These are phyloP conservation scores for Xylaria sp. DNA, from an alignment of 2,329 filamentous ascomycete genomes.

Conservation along the genomic window DNA sequence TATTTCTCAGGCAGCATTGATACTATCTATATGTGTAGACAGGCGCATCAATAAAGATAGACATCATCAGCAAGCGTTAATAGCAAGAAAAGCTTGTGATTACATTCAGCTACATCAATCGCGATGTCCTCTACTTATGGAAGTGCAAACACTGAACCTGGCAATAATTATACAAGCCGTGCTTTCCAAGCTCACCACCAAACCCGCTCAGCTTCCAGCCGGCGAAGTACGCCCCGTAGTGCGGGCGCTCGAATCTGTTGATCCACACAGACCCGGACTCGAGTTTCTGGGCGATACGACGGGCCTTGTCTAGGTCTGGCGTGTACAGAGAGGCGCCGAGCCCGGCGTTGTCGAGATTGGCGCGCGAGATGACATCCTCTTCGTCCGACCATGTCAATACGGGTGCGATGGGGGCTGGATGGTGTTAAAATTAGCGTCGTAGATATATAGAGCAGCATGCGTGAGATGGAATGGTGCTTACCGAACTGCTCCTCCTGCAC, in stretches of 20 bases:
- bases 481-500: slow-evolving; percentile 67
- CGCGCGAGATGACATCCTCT: slow-evolving; percentile 61
- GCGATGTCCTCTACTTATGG: slow-evolving; percentile 29
- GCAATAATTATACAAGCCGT: slow-evolving; percentile 43
- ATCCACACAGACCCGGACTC: slow-evolving; percentile 66
- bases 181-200: slow-evolving; percentile 44
- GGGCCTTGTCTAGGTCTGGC: slow-evolving; percentile 56
- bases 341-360: slow-evolving; percentile 90
- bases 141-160: slow-evolving; percentile 43
- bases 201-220: slow-evolving; percentile 44
- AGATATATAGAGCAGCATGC: background rate
- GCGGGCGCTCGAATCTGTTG: slow-evolving; percentile 49
- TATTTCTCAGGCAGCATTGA: background rate
- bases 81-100: background rate
- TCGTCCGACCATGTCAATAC: slow-evolving; percentile 66
- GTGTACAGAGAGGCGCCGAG: slow-evolving; percentile 75
- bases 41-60: background rate
- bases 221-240: slow-evolving; percentile 41
- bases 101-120: too few species aligned
- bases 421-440: background rate
- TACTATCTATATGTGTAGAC: background rate
- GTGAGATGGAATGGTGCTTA: slow-evolving; percentile 33
- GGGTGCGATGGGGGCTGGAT: slow-evolving; percentile 64
- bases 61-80: background rate
- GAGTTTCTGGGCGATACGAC: slow-evolving; percentile 57